Conservation (phyloP, 768 basidiomycete species). For the Porpolomopsis calyptriformis region DNA sequence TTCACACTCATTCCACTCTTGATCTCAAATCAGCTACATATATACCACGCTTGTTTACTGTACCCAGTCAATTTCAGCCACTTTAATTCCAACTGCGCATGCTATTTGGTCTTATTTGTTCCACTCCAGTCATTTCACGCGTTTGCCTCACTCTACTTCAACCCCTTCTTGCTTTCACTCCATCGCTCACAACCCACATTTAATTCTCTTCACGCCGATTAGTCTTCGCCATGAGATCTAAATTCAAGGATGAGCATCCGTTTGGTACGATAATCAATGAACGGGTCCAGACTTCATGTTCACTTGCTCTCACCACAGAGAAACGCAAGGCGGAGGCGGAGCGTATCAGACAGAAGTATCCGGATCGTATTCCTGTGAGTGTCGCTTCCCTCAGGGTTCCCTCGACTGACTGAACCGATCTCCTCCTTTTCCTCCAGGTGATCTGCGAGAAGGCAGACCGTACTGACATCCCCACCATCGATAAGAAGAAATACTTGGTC, state of each 20-base stretch:
- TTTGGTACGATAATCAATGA: constrained; percentile 57
- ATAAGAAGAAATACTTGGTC: constrained; percentile 99
- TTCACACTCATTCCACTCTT: background rate
- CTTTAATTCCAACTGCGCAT: too few relatives aligned
- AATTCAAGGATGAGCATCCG: constrained; percentile 98
- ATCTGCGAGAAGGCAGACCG: constrained; percentile 99
- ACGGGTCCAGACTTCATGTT: constrained; percentile 25
- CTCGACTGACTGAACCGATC: background rate
- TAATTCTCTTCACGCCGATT: background rate
- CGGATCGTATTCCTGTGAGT: constrained; percentile 93
- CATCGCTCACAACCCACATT: background rate
- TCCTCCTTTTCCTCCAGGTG: constrained; percentile 44
- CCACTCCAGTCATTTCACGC: background rate
- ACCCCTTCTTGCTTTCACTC: background rate
- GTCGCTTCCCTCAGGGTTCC: background rate
- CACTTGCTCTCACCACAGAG: constrained; percentile 41
- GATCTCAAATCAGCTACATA: too few relatives aligned
- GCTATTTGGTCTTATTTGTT: background rate
- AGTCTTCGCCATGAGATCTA: constrained; percentile 64
- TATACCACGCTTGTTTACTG: background rate
- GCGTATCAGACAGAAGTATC: constrained; percentile 97
- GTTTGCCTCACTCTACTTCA: background rate
- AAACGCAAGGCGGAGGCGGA: constrained; percentile 99
- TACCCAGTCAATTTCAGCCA: background rate
- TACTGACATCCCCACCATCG: constrained; percentile 97